phyloP scores from a whole-genome alignment of 768 basidiomycete species.

The Piloderma croceum region DNA sequence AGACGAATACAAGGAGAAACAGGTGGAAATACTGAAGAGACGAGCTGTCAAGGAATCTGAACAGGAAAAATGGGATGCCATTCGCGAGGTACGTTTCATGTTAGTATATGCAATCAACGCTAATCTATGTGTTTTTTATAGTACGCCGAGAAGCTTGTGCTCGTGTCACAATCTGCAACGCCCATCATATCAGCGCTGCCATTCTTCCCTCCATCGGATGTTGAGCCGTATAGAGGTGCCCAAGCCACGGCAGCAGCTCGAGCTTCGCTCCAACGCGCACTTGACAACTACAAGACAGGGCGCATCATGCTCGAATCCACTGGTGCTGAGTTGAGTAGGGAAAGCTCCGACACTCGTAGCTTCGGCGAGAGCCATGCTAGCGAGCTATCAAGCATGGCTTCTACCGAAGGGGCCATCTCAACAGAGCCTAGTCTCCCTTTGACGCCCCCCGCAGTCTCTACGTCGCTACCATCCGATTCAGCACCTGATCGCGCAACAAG shows the following conservation, averaged over 20 bases:
- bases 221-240: constrained; percentile 54
- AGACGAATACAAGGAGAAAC: constrained; percentile 62
- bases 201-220: constrained; percentile 53
- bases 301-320: constrained; percentile 46
- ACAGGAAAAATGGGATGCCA: constrained; percentile 70
- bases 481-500: constrained; percentile 10
- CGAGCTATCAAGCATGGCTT: constrained; percentile 57
- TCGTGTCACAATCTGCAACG: constrained; percentile 66
- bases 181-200: constrained; percentile 62
- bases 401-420: constrained; percentile 20
- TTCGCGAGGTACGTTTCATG: constrained; percentile 56
- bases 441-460: constrained; percentile 35
- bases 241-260: constrained; percentile 63
- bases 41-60: constrained; percentile 76
- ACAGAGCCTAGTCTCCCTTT: constrained; percentile 34
- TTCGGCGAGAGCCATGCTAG: constrained; percentile 81
- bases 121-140: constrained; percentile 21
- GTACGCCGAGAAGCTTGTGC: constrained; percentile 77
- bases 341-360: constrained; percentile 74
- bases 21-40: constrained; percentile 66
- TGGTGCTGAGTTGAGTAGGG: constrained; percentile 50
- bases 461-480: constrained; percentile 13
- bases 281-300: constrained; percentile 75
- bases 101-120: constrained; percentile 2
- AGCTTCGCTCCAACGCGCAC: constrained; percentile 68